These are phyloP conservation scores for Coemansia sp. DNA, from an alignment of 192 early-diverging fungal genomes.

Conservation along the genomic window DNA sequence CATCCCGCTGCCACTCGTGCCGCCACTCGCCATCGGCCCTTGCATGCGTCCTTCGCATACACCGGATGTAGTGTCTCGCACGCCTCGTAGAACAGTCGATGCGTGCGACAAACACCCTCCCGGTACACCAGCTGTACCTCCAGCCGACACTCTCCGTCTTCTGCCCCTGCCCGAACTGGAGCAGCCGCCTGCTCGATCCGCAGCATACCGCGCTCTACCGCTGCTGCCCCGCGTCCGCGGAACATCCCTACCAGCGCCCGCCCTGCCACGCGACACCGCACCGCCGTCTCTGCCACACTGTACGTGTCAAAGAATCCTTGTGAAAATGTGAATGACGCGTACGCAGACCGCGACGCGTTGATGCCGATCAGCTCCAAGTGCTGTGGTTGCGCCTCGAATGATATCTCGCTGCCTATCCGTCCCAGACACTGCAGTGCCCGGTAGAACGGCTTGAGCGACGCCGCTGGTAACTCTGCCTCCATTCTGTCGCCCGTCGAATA, in stretches of 20 bases:
- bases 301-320: conserved; percentile 69
- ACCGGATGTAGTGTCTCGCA: conserved; percentile 45
- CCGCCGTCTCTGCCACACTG: conserved; percentile 28
- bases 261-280: conserved; percentile 45
- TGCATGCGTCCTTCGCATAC: conserved; percentile 41
- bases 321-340: conserved; percentile 58
- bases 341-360: conserved; percentile 69
- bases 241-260: conserved; percentile 49
- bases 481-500: conserved; percentile 9
- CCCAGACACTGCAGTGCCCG: conserved; percentile 59
- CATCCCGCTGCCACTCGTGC: conserved; percentile 43
- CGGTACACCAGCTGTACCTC: conserved; percentile 44
- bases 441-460: conserved; percentile 54
- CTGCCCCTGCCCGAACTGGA: conserved; percentile 11
- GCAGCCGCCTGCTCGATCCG: conserved; percentile 35
- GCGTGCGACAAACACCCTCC: conserved; percentile 46
- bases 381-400: conserved; percentile 57
- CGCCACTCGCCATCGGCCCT: conserved; percentile 41
- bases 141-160: conserved; percentile 35
- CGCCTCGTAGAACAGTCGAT: conserved; percentile 52
- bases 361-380: conserved; percentile 60
- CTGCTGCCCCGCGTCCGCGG: conserved; percentile 19
- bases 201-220: conserved; percentile 35
- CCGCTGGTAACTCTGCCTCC: conserved; percentile 50
- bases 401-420: conserved; percentile 64